A percentile compares a stretch with the other conserved stretches of the same genome.
Conservation (phyloP, 495 filamentous ascomycete genomes). For the Clohesyomyces aquaticus region DNA sequence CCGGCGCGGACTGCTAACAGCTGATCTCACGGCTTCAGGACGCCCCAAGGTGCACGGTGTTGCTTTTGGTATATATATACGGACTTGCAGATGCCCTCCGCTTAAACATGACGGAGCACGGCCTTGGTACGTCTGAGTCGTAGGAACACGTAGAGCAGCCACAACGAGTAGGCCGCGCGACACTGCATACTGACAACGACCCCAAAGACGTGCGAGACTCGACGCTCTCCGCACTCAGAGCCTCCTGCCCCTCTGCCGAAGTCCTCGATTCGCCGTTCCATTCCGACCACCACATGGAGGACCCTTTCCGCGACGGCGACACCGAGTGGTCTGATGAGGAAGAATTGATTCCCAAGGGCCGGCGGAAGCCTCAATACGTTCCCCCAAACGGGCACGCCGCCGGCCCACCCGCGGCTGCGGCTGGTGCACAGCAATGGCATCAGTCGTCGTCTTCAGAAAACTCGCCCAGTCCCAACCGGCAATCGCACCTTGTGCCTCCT, state of each 20-base stretch:
- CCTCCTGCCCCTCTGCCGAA: constrained; percentile 39
- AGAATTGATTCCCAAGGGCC: constrained; percentile 34
- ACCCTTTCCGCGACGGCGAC: constrained; percentile 33
- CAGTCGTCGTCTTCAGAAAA: constrained; percentile 22
- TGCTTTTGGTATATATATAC: constrained; percentile 2
- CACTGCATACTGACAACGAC: constrained; percentile 1
- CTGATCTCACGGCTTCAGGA: constrained; percentile 13
- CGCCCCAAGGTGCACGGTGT: constrained; percentile 12
- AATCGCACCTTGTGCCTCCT: constrained; percentile 10
- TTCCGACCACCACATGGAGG: constrained; percentile 6
- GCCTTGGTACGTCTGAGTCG: constrained; percentile 17
- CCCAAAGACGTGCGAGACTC: constrained; percentile 35
- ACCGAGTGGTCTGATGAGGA: constrained; percentile 38
- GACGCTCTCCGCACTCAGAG: constrained; percentile 35
- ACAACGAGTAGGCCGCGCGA: background rate
- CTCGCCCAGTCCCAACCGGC: constrained; percentile 11
- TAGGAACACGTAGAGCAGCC: background rate
- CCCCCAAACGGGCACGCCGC: constrained; percentile 3
- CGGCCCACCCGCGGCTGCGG: background rate
- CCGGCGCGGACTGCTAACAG: background rate
- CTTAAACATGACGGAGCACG: constrained; percentile 27
- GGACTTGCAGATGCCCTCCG: constrained; percentile 18
- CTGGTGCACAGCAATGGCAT: constrained; percentile 5
- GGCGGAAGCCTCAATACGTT: constrained; percentile 27
- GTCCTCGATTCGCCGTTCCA: constrained; percentile 16